A percentile compares a stretch with the other conserved stretches of the same genome.
Conservation (phyloP, 495 filamentous ascomycete species). For the Penicillium manginii region DNA sequence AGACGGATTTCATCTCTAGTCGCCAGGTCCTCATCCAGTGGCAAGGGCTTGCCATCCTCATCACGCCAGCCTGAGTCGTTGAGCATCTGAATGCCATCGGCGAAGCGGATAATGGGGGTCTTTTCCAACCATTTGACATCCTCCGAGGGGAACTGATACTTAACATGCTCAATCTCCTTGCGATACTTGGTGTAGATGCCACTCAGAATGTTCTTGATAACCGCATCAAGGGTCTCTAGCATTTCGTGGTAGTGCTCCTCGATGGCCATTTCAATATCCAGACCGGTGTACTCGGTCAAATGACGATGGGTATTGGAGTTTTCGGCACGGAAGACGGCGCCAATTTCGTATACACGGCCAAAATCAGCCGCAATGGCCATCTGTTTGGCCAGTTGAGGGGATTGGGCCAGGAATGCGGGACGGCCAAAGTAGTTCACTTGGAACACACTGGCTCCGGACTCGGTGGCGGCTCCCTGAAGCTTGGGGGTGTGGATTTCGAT, state of each 20-base stretch:
- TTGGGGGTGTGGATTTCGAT: slow-evolving; percentile 90
- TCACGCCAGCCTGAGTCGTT: slow-evolving; percentile 79
- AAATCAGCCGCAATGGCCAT: slow-evolving; percentile 89
- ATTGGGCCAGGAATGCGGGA: slow-evolving; percentile 83
- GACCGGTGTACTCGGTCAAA: slow-evolving; percentile 93
- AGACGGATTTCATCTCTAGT: slow-evolving; percentile 88
- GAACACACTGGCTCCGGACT: slow-evolving; percentile 93
- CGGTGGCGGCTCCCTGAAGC: slow-evolving; percentile 83
- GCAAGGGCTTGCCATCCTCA: slow-evolving; percentile 71
- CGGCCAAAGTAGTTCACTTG: slow-evolving; percentile 83
- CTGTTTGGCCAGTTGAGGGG: slow-evolving; percentile 93
- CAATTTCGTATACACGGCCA: slow-evolving; percentile 85
- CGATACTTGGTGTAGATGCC: slow-evolving; percentile 67
- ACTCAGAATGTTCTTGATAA: slow-evolving; percentile 81
- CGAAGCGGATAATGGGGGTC: slow-evolving; percentile 80
- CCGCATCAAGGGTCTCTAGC: slow-evolving; percentile 70
- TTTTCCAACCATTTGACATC: slow-evolving; percentile 78
- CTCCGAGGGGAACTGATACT: slow-evolving; percentile 66
- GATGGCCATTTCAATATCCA: slow-evolving; percentile 97
- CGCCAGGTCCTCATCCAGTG: slow-evolving; percentile 74
- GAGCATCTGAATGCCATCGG: slow-evolving; percentile 77
- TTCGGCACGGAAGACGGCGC: slow-evolving; percentile 89
- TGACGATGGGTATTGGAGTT: slow-evolving; percentile 94
- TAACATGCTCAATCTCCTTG: slow-evolving; percentile 70
- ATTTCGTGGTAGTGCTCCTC: slow-evolving; percentile 89